Evolutionary conservation across 306 rosid genomes (phyloP), one percentile per base, ranked within the genome.

Genomic region (Sicyos baderoa): DNA sequence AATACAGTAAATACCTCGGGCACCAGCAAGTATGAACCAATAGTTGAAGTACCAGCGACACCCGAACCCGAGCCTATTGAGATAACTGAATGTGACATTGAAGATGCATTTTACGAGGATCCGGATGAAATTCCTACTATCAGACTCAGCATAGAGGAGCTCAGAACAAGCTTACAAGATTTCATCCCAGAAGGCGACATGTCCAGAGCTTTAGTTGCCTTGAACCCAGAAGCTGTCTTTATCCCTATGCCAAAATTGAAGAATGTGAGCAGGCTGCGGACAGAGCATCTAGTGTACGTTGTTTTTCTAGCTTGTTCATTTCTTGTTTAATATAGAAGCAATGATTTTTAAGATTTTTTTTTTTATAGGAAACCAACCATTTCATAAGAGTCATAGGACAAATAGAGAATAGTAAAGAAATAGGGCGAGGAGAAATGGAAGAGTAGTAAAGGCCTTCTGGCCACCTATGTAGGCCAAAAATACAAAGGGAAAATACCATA

Each of bases 211-310:
- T 81, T 93, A 63, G 95, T 93, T 84, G 85, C 88, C 66, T 76
- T 86, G 84, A 81, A 67, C 72, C 80, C 81, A 42, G 79, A 75
- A 17, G 87, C 78, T 40, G 80, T 93, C 78, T 82, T 76, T 50
- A 77, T 88, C 73, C 97, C 96, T 67, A 76, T 83, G 54, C 86
- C 86, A 66, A 89, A 86, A 77, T 79, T 86, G 80, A 93, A 89
- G 95, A 79, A 85, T 73, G 83, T 86, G 82, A 89, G 84, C 79
- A 84, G 89, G 81, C 85, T 93, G 73, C 82, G 97, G 60, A 93
- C 98, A 64, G 98, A 93, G 81, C 98, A 93, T 79, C 96, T 77
- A 70, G 98, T 89, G 98, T 93, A 79, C 83, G 97, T 72, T 71
- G 12, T 7, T 37, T 25, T 40, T 54, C 53, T 21, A 18, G 14